Evolutionary conservation across 108 stramenopile genomes (phyloP).

Genomic region (Ochromonas danica): DNA sequence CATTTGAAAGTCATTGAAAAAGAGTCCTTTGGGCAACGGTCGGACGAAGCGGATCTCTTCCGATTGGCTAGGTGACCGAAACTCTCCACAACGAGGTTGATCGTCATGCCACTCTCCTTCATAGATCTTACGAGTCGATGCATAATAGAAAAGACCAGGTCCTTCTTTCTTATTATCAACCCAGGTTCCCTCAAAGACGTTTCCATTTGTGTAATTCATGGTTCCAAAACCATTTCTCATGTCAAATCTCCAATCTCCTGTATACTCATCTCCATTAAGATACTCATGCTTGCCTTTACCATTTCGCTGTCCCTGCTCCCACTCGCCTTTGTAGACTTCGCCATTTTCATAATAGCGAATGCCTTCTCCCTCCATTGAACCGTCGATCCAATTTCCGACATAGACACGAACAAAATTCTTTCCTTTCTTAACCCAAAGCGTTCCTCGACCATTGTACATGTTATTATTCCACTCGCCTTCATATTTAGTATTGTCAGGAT

Average conservation of each 20-base stretch:
- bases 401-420: neutral
- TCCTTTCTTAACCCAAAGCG: conserved; percentile 31
- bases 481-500: conserved; percentile 32
- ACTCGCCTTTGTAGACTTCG: conserved; percentile 13
- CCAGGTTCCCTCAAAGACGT: conserved; percentile 27
- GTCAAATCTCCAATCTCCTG: conserved; percentile 27
- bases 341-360: neutral
- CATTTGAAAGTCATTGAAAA: neutral
- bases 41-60: neutral
- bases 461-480: conserved; percentile 12
- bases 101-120: conserved; percentile 34
- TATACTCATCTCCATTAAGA: conserved; percentile 20
- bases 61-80: neutral
- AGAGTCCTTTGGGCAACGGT: conserved; percentile 21
- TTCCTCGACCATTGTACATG: conserved; percentile 6
- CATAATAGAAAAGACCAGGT: conserved; percentile 27
- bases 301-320: neutral
- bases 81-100: conserved; percentile 31
- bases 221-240: conserved; percentile 1
- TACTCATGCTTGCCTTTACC: neutral
- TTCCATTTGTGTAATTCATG: conserved; percentile 2
- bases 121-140: conserved; percentile 32
- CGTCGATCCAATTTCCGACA: conserved; percentile 17
- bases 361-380: conserved; percentile 5
- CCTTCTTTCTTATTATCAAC: conserved; percentile 24